phyloP scores from a whole-genome alignment of 768 basidiomycete genomes.

The Kwoniella mangroviensis region DNA sequence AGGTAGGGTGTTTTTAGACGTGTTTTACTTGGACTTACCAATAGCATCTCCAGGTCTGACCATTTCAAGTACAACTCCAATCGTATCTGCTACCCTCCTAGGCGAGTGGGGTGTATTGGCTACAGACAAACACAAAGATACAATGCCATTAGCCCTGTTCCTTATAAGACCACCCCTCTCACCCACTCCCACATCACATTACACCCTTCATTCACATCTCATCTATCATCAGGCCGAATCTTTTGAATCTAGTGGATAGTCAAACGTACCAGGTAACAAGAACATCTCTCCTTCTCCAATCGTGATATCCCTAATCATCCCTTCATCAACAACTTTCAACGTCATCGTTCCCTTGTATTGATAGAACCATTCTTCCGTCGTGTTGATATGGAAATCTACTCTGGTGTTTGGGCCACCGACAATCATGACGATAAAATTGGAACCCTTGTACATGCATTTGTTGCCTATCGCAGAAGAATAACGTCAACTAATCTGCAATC shows the following conservation, averaged over 20 bases:
- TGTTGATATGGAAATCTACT: constrained; percentile 92
- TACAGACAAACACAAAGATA: constrained; percentile 53
- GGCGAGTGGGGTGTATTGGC: constrained; percentile 97
- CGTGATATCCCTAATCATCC: constrained; percentile 68
- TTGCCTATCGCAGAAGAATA: constrained; percentile 39
- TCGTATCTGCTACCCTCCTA: constrained; percentile 83
- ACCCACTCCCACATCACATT: neutral
- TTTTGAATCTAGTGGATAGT: neutral
- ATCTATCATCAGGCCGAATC: too few relatives aligned
- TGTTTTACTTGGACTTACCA: constrained; percentile 62
- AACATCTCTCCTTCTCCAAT: constrained; percentile 98
- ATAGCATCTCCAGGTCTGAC: constrained; percentile 73
- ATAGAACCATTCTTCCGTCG: constrained; percentile 99
- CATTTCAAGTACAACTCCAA: constrained; percentile 89
- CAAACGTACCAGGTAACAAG: constrained; percentile 75
- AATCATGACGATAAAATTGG: constrained; percentile 92
- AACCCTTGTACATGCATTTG: constrained; percentile 64
- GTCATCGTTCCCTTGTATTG: constrained; percentile 94
- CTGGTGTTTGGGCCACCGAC: constrained; percentile 94
- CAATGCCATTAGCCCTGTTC: too few relatives aligned
- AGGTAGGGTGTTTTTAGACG: too few relatives aligned
- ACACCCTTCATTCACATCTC: too few relatives aligned
- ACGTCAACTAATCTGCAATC: neutral
- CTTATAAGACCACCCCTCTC: too few relatives aligned
- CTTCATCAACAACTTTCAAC: constrained; percentile 71